These are phyloP conservation scores for Prunus yedoensis DNA, from an alignment of 331 rosid genomes.

Conservation along the genomic window DNA sequence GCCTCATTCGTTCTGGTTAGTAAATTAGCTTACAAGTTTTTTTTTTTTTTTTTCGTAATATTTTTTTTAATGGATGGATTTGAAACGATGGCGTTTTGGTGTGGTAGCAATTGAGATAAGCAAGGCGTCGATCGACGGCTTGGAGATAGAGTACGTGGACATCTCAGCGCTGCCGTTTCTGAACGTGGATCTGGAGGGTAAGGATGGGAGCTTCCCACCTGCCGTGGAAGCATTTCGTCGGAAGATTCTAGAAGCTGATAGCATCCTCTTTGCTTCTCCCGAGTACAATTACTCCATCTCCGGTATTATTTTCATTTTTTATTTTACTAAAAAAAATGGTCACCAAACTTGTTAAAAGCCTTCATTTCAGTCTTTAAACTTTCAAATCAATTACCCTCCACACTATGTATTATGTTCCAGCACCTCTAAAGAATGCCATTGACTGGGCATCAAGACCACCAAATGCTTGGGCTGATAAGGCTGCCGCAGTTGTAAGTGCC, in stretches of 20 bases:
- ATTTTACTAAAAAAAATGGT: background rate
- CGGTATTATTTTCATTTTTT: constrained; percentile 24
- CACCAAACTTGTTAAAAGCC: too few species aligned
- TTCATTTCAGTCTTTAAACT: too few species aligned
- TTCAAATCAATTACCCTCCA: too few species aligned
- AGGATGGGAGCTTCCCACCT: constrained; percentile 40
- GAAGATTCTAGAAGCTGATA: constrained; percentile 56
- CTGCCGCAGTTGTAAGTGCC: too few species aligned
- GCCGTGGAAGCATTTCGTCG: constrained; percentile 48
- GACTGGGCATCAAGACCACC: too few species aligned
- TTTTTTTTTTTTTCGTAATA: background rate
- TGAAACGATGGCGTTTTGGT: background rate
- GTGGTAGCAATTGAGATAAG: constrained; percentile 45
- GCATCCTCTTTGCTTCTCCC: constrained; percentile 58
- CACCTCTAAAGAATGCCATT: too few species aligned
- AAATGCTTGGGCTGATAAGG: too few species aligned
- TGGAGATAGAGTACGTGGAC: constrained; percentile 54
- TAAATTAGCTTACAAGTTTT: background rate
- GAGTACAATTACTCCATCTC: constrained; percentile 69
- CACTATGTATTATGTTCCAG: too few species aligned
- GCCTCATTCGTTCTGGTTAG: constrained; percentile 46
- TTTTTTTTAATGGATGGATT: background rate
- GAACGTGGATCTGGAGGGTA: constrained; percentile 63
- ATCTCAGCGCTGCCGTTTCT: constrained; percentile 56
- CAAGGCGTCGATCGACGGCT: constrained; percentile 32